Evolutionary conservation across 2,329 filamentous ascomycete species (phyloP).

Genomic region (Diaporthe sp.): DNA sequence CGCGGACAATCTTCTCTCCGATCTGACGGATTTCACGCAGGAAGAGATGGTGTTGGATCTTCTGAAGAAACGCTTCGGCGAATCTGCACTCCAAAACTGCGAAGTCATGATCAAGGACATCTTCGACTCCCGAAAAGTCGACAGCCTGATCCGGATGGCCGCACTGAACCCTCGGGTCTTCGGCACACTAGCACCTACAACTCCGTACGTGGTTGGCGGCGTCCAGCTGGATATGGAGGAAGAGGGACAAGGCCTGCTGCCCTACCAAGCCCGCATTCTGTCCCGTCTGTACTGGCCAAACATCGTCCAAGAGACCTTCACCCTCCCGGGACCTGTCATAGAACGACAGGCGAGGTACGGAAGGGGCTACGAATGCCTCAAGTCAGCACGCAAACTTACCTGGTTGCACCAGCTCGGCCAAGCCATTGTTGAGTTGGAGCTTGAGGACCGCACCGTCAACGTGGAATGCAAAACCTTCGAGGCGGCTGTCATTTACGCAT

Average conservation of each 20-base stretch:
- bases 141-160: conserved; percentile 73
- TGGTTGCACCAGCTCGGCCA: conserved; percentile 89
- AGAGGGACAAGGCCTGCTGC: conserved; percentile 67
- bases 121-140: conserved; percentile 82
- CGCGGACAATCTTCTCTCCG: conserved; percentile 82
- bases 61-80: conserved; percentile 89
- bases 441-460: conserved; percentile 82
- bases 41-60: conserved; percentile 87
- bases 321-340: conserved; percentile 70
- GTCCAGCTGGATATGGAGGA: conserved; percentile 49
- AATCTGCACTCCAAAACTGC: conserved; percentile 87
- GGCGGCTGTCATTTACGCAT: conserved; percentile 88
- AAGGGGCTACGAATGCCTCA: conserved; percentile 81
- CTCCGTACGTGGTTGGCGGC: conserved; percentile 30
- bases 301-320: conserved; percentile 78
- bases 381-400: conserved; percentile 85
- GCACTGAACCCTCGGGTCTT: conserved; percentile 40
- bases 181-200: conserved; percentile 43
- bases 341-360: conserved; percentile 79
- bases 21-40: conserved; percentile 79
- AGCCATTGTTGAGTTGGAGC: conserved; percentile 83
- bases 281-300: conserved; percentile 95
- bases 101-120: conserved; percentile 98
- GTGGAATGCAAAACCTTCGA: conserved; percentile 86
- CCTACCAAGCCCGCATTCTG: conserved; percentile 84